A percentile compares a stretch with the other conserved stretches of the same genome.
Conservation (phyloP, 2,329 filamentous ascomycete genomes). For the Byssoonygena ceratinophila region DNA sequence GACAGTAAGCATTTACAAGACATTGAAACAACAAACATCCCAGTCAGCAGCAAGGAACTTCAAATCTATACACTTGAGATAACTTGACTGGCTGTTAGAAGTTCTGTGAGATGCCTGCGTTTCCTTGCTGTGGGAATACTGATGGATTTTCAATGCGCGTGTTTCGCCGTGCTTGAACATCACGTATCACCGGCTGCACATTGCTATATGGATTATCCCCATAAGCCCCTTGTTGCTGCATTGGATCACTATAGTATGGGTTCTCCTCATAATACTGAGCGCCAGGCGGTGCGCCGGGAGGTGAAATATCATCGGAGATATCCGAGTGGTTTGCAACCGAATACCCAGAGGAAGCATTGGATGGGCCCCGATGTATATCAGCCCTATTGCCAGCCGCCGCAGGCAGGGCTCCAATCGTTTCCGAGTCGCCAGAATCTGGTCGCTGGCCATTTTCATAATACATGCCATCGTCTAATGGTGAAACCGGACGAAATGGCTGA, state of each 20-base stretch:
- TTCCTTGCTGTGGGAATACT: conserved; percentile 61
- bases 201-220: conserved; percentile 33
- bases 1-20: not conserved
- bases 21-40: no score
- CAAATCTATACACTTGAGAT: not conserved
- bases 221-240: conserved; percentile 42
- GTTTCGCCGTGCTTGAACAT: conserved; percentile 84
- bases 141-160: conserved; percentile 87
- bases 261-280: conserved; percentile 46
- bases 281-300: conserved; percentile 37
- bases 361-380: conserved; percentile 69
- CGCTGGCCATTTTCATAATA: conserved; percentile 42
- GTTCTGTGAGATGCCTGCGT: conserved; percentile 91
- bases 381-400: conserved; percentile 25
- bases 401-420: conserved; percentile 66
- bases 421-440: conserved; percentile 56
- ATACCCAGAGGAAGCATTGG: conserved; percentile 93
- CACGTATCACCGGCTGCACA: conserved; percentile 71
- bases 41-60: not conserved
- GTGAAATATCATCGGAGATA: conserved; percentile 45
- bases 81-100: conserved; percentile 48
- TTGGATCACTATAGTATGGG: conserved; percentile 44
- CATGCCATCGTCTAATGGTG: conserved; percentile 52
- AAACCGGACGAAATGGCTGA: conserved; percentile 45
- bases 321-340: conserved; percentile 69